Base-by-base conservation (phyloP, 192 early-diverging fungal genomes). In the Backusella westeae region DNA sequence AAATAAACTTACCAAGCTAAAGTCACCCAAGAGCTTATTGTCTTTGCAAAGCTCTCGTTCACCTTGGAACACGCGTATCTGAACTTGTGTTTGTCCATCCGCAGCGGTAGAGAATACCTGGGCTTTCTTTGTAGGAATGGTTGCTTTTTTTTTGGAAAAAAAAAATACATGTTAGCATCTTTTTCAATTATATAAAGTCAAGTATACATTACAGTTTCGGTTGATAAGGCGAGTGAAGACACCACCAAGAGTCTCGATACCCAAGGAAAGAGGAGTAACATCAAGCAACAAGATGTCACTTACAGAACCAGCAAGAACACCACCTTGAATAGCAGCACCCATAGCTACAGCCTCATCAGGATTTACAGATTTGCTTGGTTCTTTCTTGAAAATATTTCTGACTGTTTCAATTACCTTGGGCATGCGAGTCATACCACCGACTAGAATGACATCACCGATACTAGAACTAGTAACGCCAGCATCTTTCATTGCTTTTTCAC, bases 61-160 rank as follows among this genome's bases (percentile, higher is more conserved):
- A 74, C 98, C 98, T 84, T 99, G 98, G 93, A 92, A 99, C 32
- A 99, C 97, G 85, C 92, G 94, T 86, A 99, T 96, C 81, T 98
- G 93, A 74, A 99, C 97, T 73, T 96, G 95, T 42, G 97, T 98
- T 85, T 99, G 98, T 7, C 96, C 97, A 81, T 99, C 98, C 42
- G 96, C 96, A 10, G 98, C 96, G 46, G 98, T 99, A 78, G 98
- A 98, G 90, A 99, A 99, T 75, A 95, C 91, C 85, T 99, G 98
- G n/a, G 93, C 92, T 88, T 99, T 99, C 89, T 99, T 99, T 85
- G 98, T 99, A 34, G 98, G 98, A 76, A 99, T 98, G 34, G 97
- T 98, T 73, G 98, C 98, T 59, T 26, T 59, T 59, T 59, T n/a
- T 23, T 10, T 26, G 0, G 29, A 0, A 3, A 3, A 10, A 59